These are phyloP conservation scores for Chalara sp. DNA, from an alignment of 2,329 filamentous ascomycete species.

Conservation along the genomic window DNA sequence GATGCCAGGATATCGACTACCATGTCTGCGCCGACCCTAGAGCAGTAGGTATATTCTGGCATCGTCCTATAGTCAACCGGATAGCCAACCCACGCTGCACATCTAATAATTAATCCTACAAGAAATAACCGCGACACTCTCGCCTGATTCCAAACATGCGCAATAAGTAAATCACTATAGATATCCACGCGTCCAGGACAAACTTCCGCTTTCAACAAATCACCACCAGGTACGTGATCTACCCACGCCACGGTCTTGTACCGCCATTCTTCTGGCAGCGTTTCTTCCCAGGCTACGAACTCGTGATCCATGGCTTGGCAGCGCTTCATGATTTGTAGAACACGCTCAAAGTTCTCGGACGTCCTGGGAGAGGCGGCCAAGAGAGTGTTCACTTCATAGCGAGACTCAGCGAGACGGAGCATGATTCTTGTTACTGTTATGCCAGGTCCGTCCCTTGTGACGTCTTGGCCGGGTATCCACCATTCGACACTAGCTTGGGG, in stretches of 20 bases:
- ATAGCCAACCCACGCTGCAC: constrained; percentile 52
- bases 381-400: constrained; percentile 44
- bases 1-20: constrained; percentile 54
- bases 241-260: constrained; percentile 50
- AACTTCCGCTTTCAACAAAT: constrained; percentile 47
- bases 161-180: constrained; percentile 52
- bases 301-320: constrained; percentile 47
- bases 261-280: constrained; percentile 43
- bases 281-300: constrained; percentile 43
- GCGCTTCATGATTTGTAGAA: constrained; percentile 44
- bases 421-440: constrained; percentile 38
- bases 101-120: constrained; percentile 48
- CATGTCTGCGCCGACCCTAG: constrained; percentile 42
- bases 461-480: constrained; percentile 47
- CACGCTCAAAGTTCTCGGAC: constrained; percentile 42
- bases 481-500: constrained; percentile 50
- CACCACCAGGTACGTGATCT: constrained; percentile 42
- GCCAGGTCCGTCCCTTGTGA: constrained; percentile 39
- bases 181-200: constrained; percentile 55
- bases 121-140: constrained; percentile 48
- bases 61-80: constrained; percentile 58
- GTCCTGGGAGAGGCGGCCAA: constrained; percentile 40
- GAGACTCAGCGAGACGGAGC: constrained; percentile 48
- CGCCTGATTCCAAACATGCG: constrained; percentile 50
- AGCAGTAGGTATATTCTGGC: constrained; percentile 51